Conservation (phyloP, 768 basidiomycete genomes). For the Kwoniella sp. region DNA sequence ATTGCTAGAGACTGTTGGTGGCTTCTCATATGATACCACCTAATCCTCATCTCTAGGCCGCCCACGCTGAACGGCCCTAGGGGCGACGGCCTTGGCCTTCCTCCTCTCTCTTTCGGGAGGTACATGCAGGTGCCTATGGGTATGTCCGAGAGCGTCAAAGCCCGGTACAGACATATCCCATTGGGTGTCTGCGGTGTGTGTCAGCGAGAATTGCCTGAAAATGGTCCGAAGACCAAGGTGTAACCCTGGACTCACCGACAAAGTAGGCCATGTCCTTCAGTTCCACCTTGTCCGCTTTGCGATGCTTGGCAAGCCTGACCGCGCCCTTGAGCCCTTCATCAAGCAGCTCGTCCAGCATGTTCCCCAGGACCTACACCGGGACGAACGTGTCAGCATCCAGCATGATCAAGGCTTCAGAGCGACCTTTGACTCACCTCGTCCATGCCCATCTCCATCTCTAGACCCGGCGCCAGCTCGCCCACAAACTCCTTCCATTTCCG, state of each 20-base stretch:
- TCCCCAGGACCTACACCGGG: slow-evolving; percentile 23
- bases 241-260: slow-evolving; percentile 37
- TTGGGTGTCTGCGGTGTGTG: slow-evolving; percentile 7
- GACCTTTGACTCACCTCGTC: slow-evolving; percentile 23
- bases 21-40: too few species aligned
- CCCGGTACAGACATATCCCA: slow-evolving; percentile 21
- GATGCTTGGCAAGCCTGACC: slow-evolving; percentile 32
- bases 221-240: too few species aligned
- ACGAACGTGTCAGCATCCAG: background rate
- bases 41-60: slow-evolving; percentile 4
- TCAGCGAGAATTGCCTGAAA: background rate
- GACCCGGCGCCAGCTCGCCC: slow-evolving; percentile 26
- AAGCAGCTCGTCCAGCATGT: slow-evolving; percentile 28
- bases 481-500: slow-evolving; percentile 33
- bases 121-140: slow-evolving; percentile 11
- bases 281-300: slow-evolving; percentile 31
- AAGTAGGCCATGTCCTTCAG: slow-evolving; percentile 36
- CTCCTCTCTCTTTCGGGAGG: slow-evolving; percentile 6
- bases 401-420: background rate
- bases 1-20: too few species aligned
- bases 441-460: slow-evolving; percentile 35
- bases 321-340: slow-evolving; percentile 23
- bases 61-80: slow-evolving; percentile 1
- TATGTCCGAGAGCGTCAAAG: slow-evolving; percentile 20
- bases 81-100: slow-evolving; percentile 2